Evolutionary conservation across 2,329 filamentous ascomycete species (phyloP).

Genomic region (Talaromyces sp.): DNA sequence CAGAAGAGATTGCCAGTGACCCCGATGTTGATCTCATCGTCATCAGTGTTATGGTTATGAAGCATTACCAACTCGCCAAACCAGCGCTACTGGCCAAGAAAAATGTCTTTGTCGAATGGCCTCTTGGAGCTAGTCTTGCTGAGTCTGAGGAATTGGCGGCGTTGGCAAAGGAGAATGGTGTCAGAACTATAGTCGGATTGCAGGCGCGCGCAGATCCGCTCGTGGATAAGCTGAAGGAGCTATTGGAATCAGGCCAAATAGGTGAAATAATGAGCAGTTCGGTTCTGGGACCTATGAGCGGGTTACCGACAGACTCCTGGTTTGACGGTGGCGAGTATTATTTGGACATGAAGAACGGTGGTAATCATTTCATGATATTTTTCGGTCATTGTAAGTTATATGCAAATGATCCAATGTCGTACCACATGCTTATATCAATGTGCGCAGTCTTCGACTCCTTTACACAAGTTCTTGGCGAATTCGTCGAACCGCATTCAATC

Average conservation of each 20-base stretch:
- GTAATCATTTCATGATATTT: constrained; percentile 9
- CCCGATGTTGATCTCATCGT: constrained; percentile 13
- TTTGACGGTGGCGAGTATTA: constrained; percentile 11
- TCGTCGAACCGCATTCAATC: constrained; percentile 6
- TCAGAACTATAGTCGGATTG: constrained; percentile 8
- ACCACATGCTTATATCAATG: neutral
- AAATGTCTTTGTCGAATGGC: constrained; percentile 16
- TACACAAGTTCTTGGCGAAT: constrained; percentile 11
- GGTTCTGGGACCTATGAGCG: constrained; percentile 1
- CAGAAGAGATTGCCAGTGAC: constrained; percentile 7
- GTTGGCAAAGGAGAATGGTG: neutral
- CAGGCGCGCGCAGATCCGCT: constrained; percentile 13
- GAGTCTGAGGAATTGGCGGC: constrained; percentile 2
- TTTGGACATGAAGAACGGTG: constrained; percentile 7
- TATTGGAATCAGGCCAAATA: constrained; percentile 3
- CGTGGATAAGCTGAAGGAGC: constrained; percentile 2
- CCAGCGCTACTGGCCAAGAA: constrained; percentile 8
- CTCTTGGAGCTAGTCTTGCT: neutral
- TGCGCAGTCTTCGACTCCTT: constrained; percentile 11
- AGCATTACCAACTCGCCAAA: constrained; percentile 5
- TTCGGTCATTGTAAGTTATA: constrained; percentile 13
- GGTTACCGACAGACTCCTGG: constrained; percentile 2
- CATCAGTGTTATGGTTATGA: constrained; percentile 1
- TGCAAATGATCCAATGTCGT: neutral
- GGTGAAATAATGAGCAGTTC: neutral